Evolutionary conservation across 345 rosid genomes (phyloP).

Genomic region (Dipteronia sinensis): DNA sequence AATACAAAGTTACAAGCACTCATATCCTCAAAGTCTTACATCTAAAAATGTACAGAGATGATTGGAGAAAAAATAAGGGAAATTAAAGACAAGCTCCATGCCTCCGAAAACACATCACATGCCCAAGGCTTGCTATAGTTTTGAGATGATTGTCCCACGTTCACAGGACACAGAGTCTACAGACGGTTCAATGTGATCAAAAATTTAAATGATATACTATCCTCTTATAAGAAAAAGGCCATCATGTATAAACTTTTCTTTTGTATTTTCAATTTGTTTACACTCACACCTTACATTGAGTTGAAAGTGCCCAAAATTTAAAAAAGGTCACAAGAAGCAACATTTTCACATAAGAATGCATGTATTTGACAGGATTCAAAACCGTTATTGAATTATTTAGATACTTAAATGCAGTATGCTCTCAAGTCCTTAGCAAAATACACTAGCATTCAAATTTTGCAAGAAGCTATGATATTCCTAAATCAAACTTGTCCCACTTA

Average conservation of each 20-base stretch:
- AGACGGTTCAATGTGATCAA: neutral
- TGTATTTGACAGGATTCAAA: neutral
- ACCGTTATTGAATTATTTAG: neutral
- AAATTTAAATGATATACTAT: neutral
- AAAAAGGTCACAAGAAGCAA: neutral
- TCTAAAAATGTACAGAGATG: neutral
- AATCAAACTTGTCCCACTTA: neutral
- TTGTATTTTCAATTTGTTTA: neutral
- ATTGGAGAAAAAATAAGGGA: neutral
- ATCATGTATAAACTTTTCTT: neutral
- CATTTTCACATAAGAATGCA: neutral
- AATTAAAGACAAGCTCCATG: neutral
- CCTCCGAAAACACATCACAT: slow-evolving; percentile 4
- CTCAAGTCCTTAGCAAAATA: slow-evolving; percentile 1
- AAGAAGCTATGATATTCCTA: neutral
- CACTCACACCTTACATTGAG: neutral
- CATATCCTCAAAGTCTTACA: neutral
- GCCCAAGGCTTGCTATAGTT: neutral
- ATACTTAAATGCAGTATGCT: slow-evolving; percentile 2
- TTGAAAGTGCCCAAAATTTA: slow-evolving; percentile 3
- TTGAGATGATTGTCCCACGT: neutral
- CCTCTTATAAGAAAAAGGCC: neutral
- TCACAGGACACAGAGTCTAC: neutral
- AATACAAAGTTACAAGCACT: neutral
- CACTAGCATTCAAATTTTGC: slow-evolving; percentile 9